Percentiles rank a stretch among this genome's conserved stretches.
Evolutionary conservation across 2,329 filamentous ascomycete genomes (phyloP).

Genomic region (Stylonectria norvegica): DNA sequence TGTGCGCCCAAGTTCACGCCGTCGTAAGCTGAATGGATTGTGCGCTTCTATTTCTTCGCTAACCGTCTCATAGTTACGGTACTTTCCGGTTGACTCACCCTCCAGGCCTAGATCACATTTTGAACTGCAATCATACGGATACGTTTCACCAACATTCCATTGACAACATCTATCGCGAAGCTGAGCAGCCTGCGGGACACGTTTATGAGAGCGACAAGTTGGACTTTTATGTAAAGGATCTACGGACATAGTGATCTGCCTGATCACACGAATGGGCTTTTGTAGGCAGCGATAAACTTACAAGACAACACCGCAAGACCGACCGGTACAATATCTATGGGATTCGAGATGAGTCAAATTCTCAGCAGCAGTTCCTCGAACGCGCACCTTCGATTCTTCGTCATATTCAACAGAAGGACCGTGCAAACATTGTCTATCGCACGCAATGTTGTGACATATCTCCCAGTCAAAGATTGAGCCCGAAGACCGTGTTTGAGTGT

Average conservation of each 20-base stretch:
- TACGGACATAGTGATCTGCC: constrained; percentile 40
- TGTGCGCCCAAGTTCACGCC: constrained; percentile 81
- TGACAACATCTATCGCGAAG: constrained; percentile 74
- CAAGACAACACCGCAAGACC: too few relatives aligned
- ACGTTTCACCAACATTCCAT: constrained; percentile 75
- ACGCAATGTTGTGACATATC: too few relatives aligned
- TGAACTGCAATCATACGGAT: constrained; percentile 72
- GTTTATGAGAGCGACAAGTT: constrained; percentile 66
- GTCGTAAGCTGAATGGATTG: constrained; percentile 52
- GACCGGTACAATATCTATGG: too few relatives aligned
- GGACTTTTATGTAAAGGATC: constrained; percentile 56
- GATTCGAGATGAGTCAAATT: too few relatives aligned
- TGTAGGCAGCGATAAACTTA: background rate
- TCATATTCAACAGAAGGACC: too few relatives aligned
- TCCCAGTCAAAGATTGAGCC: too few relatives aligned
- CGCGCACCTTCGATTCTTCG: too few relatives aligned
- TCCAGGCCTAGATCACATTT: constrained; percentile 80
- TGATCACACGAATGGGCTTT: background rate
- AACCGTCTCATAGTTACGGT: constrained; percentile 84
- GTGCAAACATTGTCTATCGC: too few relatives aligned
- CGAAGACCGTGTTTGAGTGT: too few relatives aligned
- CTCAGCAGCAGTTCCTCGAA: too few relatives aligned
- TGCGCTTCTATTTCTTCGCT: constrained; percentile 3
- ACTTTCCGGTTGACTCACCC: constrained; percentile 93
- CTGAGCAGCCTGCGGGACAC: constrained; percentile 62